These are phyloP conservation scores for Striga asiatica DNA, from an alignment of 257 asterid genomes.

Conservation along the genomic window DNA sequence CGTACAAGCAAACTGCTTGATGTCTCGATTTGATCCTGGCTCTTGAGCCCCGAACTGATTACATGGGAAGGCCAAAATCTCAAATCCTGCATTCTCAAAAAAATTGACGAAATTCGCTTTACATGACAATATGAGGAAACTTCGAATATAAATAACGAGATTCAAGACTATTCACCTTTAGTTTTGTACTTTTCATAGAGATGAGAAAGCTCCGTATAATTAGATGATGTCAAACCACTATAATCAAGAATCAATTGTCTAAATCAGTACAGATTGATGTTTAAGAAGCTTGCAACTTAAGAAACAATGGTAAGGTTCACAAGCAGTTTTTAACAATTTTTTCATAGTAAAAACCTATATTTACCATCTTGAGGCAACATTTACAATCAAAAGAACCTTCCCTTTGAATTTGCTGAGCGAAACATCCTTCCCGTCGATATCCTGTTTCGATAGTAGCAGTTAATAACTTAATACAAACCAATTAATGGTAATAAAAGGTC, in stretches of 20 bases:
- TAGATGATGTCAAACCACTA: slow-evolving; percentile 87
- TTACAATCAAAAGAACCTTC: slow-evolving; percentile 65
- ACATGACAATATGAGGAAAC: background rate
- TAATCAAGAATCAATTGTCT: slow-evolving; percentile 22
- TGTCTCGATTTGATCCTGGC: slow-evolving; percentile 81
- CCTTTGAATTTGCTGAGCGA: slow-evolving; percentile 75
- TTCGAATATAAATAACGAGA: background rate
- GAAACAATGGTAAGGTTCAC: background rate
- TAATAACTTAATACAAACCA: background rate
- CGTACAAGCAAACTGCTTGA: slow-evolving; percentile 81
- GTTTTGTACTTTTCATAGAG: slow-evolving; percentile 72
- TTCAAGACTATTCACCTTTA: slow-evolving; percentile 80
- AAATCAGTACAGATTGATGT: slow-evolving; percentile 22
- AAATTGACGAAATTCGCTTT: background rate
- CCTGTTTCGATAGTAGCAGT: slow-evolving; percentile 34
- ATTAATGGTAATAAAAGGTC: background rate
- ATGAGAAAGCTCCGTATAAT: slow-evolving; percentile 74
- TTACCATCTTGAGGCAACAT: slow-evolving; percentile 93
- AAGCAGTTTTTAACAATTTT: too few species aligned
- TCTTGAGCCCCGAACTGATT: slow-evolving; percentile 97
- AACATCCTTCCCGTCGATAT: slow-evolving; percentile 72
- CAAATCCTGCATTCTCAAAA: slow-evolving; percentile 51
- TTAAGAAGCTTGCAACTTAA: background rate
- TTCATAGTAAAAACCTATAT: slow-evolving; percentile 16
- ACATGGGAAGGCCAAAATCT: slow-evolving; percentile 89